These are phyloP conservation scores for Trichoderma atrobrunneum DNA, from an alignment of 2,329 filamentous ascomycete genomes.

Conservation along the genomic window DNA sequence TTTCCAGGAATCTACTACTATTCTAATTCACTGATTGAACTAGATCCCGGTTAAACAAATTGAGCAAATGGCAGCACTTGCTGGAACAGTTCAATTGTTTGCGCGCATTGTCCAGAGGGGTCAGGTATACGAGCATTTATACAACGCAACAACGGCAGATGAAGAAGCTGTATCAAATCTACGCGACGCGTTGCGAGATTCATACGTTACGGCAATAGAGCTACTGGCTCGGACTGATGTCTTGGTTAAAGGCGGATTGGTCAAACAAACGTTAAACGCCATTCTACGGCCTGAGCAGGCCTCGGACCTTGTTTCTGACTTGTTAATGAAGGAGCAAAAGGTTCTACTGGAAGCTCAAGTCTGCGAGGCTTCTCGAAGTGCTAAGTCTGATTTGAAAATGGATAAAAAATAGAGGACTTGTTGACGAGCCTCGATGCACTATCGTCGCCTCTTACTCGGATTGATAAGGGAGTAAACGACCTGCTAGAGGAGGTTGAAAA, in stretches of 20 bases:
- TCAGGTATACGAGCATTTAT: conserved; percentile 7
- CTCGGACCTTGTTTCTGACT: not conserved
- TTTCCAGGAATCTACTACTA: not conserved
- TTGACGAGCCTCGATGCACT: not conserved
- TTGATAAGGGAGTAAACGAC: not conserved
- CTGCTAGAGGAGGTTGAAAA: not conserved
- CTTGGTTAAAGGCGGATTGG: not conserved
- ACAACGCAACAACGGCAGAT: not conserved
- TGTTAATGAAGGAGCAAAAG: not conserved
- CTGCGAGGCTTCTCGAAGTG: not conserved
- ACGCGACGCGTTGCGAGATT: not conserved
- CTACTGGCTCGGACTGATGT: not conserved
- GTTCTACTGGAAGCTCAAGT: not conserved
- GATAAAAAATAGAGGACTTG: not conserved
- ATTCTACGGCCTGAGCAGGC: not conserved
- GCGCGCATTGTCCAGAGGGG: not conserved
- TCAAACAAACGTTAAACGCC: not conserved
- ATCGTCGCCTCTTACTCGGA: not conserved
- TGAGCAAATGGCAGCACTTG: conserved; percentile 15
- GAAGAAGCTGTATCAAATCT: not conserved
- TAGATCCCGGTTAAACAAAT: conserved; percentile 5
- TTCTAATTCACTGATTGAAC: not conserved
- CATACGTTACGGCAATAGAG: conserved; percentile 9
- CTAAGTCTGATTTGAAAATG: not conserved
- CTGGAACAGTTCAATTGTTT: conserved; percentile 1